Evolutionary conservation across 2,329 filamentous ascomycete species (phyloP).

Genomic region (Simplicillium sp.): DNA sequence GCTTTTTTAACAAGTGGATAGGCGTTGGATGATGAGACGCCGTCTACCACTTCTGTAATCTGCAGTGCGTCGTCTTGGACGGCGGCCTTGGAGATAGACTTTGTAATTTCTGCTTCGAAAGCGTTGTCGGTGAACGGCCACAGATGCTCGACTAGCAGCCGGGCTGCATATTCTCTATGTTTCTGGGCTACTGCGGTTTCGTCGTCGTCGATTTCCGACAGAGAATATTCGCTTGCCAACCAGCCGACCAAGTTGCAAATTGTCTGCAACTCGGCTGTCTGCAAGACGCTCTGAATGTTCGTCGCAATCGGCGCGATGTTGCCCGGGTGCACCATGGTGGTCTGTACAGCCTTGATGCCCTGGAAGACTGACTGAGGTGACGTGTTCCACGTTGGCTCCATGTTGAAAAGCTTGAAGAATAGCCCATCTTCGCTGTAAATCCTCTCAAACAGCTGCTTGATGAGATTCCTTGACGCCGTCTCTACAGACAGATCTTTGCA

Average conservation of each 20-base stretch:
- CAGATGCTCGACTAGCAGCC: conserved; percentile 45
- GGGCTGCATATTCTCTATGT: conserved; percentile 45
- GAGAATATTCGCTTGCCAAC: conserved; percentile 48
- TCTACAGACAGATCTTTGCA: conserved; percentile 38
- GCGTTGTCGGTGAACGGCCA: conserved; percentile 46
- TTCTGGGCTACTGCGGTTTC: conserved; percentile 43
- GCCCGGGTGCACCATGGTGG: conserved; percentile 41
- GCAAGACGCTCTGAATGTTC: conserved; percentile 38
- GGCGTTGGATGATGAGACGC: conserved; percentile 44
- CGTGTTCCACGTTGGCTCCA: conserved; percentile 43
- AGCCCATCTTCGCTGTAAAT: conserved; percentile 44
- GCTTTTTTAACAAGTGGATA: conserved; percentile 49
- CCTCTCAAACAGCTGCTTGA: conserved; percentile 52
- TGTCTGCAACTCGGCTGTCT: conserved; percentile 35
- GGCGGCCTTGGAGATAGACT: conserved; percentile 40
- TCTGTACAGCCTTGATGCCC: conserved; percentile 37
- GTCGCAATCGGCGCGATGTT: conserved; percentile 44
- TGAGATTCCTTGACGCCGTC: conserved; percentile 45
- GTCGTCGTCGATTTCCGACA: conserved; percentile 48
- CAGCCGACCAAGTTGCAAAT: conserved; percentile 48
- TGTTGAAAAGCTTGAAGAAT: conserved; percentile 44
- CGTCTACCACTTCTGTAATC: conserved; percentile 38
- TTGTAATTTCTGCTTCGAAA: conserved; percentile 47
- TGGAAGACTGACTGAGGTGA: conserved; percentile 40
- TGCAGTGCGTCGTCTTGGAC: conserved; percentile 38